Evolutionary conservation across 768 basidiomycete genomes (phyloP).

Genomic region (Crassisporium funariophilum): DNA sequence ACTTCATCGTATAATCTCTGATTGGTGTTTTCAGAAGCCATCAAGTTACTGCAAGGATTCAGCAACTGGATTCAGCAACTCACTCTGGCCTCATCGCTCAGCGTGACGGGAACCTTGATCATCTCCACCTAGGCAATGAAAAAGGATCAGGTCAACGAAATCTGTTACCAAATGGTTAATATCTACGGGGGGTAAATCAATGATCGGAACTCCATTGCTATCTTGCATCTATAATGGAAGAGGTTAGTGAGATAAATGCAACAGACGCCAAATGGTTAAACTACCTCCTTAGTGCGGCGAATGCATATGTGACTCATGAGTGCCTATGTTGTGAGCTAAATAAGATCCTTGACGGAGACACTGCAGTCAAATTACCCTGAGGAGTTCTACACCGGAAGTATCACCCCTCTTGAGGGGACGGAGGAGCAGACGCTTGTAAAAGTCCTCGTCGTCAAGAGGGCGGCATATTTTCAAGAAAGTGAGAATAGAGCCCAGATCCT

Average conservation of each 20-base stretch:
- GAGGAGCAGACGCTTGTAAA: constrained; percentile 77
- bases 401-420: constrained; percentile 76
- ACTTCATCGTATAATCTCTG: constrained; percentile 72
- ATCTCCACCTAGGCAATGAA: constrained; percentile 62
- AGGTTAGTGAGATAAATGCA: neutral
- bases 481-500: constrained; percentile 88
- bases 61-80: constrained; percentile 18
- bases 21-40: neutral
- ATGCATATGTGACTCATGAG: constrained; percentile 80
- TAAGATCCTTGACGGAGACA: constrained; percentile 5
- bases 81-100: constrained; percentile 68
- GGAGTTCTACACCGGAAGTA: constrained; percentile 65
- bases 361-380: constrained; percentile 51
- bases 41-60: neutral
- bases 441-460: constrained; percentile 82
- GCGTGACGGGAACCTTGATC: constrained; percentile 69
- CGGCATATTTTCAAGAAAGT: constrained; percentile 84
- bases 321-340: constrained; percentile 42
- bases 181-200: constrained; percentile 72
- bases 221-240: constrained; percentile 83
- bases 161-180: neutral
- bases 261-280: neutral
- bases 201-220: constrained; percentile 65
- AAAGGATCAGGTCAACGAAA: neutral
- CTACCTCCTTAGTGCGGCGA: constrained; percentile 80